Conservation (phyloP, 768 basidiomycete genomes). For the Sporobolomyces roseus region DNA sequence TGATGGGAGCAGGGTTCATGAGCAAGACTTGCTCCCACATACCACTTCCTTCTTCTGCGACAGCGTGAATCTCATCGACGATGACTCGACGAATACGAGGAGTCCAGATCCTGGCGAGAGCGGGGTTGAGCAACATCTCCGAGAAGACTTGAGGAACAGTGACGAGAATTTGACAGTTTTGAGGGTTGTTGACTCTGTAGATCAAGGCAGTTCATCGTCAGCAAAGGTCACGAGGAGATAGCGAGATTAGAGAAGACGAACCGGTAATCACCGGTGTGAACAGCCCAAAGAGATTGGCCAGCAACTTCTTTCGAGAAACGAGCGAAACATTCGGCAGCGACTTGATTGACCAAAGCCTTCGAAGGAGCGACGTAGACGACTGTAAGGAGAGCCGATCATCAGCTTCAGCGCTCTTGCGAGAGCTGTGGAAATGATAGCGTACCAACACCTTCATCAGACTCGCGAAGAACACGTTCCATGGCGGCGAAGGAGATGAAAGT, state of each 20-base stretch:
- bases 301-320: slow-evolving; percentile 54
- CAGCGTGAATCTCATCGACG: slow-evolving; percentile 62
- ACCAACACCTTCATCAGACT: slow-evolving; percentile 61
- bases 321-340: slow-evolving; percentile 66
- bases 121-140: slow-evolving; percentile 66
- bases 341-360: slow-evolving; percentile 66
- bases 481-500: slow-evolving; percentile 75
- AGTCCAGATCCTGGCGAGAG: slow-evolving; percentile 61
- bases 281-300: slow-evolving; percentile 56
- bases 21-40: slow-evolving; percentile 72
- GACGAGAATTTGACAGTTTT: slow-evolving; percentile 67
- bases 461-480: slow-evolving; percentile 64
- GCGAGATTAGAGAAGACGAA: background rate
- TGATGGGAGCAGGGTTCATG: slow-evolving; percentile 63
- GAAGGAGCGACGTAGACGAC: slow-evolving; percentile 72
- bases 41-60: slow-evolving; percentile 67
- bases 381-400: background rate
- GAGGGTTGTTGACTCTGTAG: slow-evolving; percentile 54
- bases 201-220: slow-evolving; percentile 37
- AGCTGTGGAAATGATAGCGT: background rate
- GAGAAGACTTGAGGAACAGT: slow-evolving; percentile 69
- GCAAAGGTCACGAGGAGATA: background rate
- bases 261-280: slow-evolving; percentile 42
- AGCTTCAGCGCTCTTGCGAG: background rate
- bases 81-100: slow-evolving; percentile 66